Percentiles rank a stretch among this genome's conserved stretches.
These are phyloP conservation scores for Aureobasidium leucospermi DNA, from an alignment of 2,329 filamentous ascomycete species.

Conservation along the genomic window DNA sequence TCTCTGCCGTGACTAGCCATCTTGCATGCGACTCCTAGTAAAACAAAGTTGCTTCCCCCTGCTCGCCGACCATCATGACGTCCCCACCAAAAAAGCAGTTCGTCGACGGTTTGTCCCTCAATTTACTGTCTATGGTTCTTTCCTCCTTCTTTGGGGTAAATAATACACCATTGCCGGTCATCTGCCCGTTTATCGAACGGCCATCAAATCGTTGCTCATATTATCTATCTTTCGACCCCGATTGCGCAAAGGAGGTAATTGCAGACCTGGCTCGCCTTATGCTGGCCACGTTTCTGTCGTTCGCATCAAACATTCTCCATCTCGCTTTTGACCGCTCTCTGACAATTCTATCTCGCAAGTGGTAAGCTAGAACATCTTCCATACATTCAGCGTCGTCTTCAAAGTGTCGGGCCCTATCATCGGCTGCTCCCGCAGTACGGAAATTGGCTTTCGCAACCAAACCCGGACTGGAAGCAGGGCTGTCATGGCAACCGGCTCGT, in stretches of 20 bases:
- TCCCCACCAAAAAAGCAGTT: constrained; percentile 13
- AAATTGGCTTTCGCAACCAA: constrained; percentile 11
- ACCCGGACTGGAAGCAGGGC: not conserved
- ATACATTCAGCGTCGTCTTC: not conserved
- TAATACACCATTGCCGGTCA: constrained; percentile 5
- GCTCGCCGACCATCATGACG: constrained; percentile 12
- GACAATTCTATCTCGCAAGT: not conserved
- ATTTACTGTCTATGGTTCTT: not conserved
- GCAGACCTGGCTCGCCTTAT: not conserved
- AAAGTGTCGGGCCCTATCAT: not conserved
- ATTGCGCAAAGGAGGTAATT: not conserved
- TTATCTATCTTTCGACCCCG: not conserved
- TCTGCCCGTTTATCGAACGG: constrained; percentile 11
- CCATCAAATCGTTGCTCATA: not conserved
- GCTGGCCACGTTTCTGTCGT: not conserved
- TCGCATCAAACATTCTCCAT: not conserved
- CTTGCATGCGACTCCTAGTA: constrained; percentile 5
- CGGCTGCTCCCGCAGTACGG: constrained; percentile 11
- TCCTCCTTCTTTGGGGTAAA: constrained; percentile 5
- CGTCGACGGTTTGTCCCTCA: constrained; percentile 10
- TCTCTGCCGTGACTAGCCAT: not conserved
- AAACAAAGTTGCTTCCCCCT: constrained; percentile 11
- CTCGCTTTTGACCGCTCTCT: not conserved
- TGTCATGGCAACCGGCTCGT: constrained; percentile 14
- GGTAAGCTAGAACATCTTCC: constrained; percentile 9